These are phyloP conservation scores for Paramyrothecium sp. DNA, from an alignment of 2,329 filamentous ascomycete species.

Conservation along the genomic window DNA sequence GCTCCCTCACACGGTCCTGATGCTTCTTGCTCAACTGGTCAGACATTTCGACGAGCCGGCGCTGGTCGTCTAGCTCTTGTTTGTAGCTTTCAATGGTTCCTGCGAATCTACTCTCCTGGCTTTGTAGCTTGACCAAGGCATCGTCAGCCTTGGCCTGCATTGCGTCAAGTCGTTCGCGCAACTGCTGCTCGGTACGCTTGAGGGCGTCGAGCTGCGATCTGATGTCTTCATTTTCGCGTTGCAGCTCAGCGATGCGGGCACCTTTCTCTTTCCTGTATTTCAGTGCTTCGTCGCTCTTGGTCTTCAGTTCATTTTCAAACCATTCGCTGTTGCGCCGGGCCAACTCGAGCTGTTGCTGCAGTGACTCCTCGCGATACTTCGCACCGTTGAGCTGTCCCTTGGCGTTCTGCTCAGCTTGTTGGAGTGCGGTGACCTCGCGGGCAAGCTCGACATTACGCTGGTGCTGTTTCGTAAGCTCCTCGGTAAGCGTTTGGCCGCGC, in stretches of 20 bases:
- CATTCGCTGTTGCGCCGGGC: constrained; percentile 90
- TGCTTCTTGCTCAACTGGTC: constrained; percentile 73
- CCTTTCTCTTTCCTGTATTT: constrained; percentile 96
- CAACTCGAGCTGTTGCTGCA: constrained; percentile 87
- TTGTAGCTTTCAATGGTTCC: constrained; percentile 83
- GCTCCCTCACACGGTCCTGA: constrained; percentile 66
- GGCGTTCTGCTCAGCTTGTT: constrained; percentile 80
- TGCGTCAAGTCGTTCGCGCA: constrained; percentile 79
- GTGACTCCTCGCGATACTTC: constrained; percentile 85
- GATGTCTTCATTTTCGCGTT: constrained; percentile 84
- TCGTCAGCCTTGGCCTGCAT: constrained; percentile 87
- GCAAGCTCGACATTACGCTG: constrained; percentile 82
- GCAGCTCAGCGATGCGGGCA: constrained; percentile 81
- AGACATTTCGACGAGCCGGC: constrained; percentile 78
- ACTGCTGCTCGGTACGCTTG: constrained; percentile 74
- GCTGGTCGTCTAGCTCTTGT: constrained; percentile 79
- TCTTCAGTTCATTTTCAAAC: constrained; percentile 88
- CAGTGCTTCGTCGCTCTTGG: constrained; percentile 80
- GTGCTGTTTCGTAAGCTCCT: constrained; percentile 85
- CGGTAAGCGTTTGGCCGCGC: constrained; percentile 80
- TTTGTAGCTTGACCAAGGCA: constrained; percentile 75
- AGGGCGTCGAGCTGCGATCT: constrained; percentile 74
- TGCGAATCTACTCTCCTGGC: constrained; percentile 79
- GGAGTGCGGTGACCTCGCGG: constrained; percentile 76
- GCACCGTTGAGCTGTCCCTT: constrained; percentile 77